Conservation (phyloP, 495 filamentous ascomycete species). For the Penicillium coffeae region DNA sequence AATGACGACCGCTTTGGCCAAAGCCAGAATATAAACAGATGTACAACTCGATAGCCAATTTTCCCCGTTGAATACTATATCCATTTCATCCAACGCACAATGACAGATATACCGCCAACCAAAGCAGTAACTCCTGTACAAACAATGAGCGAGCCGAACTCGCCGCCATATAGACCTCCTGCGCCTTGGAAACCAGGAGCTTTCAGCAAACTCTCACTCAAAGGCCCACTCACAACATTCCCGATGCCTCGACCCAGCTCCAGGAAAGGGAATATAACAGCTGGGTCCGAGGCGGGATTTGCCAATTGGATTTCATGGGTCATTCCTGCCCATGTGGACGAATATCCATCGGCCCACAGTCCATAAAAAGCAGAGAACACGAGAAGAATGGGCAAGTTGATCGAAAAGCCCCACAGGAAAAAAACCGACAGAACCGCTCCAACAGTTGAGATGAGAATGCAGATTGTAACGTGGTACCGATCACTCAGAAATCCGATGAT, state of each 20-base stretch:
- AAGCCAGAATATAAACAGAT: background rate
- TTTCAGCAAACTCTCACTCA: constrained; percentile 38
- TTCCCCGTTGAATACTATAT: constrained; percentile 2
- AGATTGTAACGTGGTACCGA: constrained; percentile 50
- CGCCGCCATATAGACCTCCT: constrained; percentile 32
- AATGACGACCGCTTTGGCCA: too few species aligned
- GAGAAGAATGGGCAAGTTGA: constrained; percentile 10
- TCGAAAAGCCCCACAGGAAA: constrained; percentile 56
- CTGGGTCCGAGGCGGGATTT: constrained; percentile 38
- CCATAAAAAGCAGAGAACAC: constrained; percentile 61
- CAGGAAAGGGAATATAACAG: constrained; percentile 56
- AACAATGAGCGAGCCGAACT: constrained; percentile 35
- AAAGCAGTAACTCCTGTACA: constrained; percentile 41
- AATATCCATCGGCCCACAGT: constrained; percentile 56
- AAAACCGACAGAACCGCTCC: constrained; percentile 56
- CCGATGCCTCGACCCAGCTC: constrained; percentile 61
- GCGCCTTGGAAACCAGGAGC: constrained; percentile 14
- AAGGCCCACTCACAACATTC: constrained; percentile 50
- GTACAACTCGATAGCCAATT: background rate
- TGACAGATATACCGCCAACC: constrained; percentile 31
- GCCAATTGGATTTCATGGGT: constrained; percentile 44
- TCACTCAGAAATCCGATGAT: constrained; percentile 55
- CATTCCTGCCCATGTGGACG: constrained; percentile 53
- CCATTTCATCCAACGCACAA: constrained; percentile 17
- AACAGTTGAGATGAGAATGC: constrained; percentile 51